phyloP scores from a whole-genome alignment of 2,329 filamentous ascomycete species.

The Alternaria sp. region DNA sequence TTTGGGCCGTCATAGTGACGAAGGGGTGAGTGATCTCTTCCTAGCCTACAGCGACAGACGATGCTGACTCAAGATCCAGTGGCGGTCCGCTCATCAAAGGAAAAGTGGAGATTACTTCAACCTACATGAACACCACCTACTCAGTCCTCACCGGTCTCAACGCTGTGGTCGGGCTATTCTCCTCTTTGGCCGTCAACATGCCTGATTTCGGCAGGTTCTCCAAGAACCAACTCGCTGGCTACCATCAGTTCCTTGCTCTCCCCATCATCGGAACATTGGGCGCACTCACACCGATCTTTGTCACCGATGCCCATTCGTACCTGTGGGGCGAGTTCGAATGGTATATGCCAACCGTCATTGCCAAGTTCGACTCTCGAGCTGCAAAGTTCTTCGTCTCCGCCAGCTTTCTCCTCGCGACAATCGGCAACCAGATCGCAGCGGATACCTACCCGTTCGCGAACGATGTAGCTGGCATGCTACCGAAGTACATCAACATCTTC shows the following conservation, averaged over 20 bases:
- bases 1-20: conserved; percentile 54
- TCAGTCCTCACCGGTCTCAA: conserved; percentile 54
- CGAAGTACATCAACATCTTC: conserved; percentile 48
- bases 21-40: conserved; percentile 34
- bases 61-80: not conserved
- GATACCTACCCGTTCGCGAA: conserved; percentile 48
- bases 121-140: conserved; percentile 54
- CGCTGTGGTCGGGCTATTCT: conserved; percentile 58
- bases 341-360: conserved; percentile 57
- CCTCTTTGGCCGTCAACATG: conserved; percentile 59
- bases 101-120: conserved; percentile 42
- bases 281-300: conserved; percentile 56
- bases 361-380: conserved; percentile 52
- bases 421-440: conserved; percentile 52
- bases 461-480: conserved; percentile 41
- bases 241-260: conserved; percentile 56
- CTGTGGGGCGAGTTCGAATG: conserved; percentile 57
- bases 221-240: conserved; percentile 50
- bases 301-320: conserved; percentile 54
- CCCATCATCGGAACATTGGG: conserved; percentile 56
- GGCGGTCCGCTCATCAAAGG: conserved; percentile 52
- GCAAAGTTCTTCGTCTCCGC: conserved; percentile 52
- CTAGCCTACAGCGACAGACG: fast-evolving
- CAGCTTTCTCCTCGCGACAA: conserved; percentile 52
- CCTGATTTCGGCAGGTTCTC: conserved; percentile 54